Conservation (phyloP, 805 yeast genomes). For the Cyberlindnera lachancei region DNA sequence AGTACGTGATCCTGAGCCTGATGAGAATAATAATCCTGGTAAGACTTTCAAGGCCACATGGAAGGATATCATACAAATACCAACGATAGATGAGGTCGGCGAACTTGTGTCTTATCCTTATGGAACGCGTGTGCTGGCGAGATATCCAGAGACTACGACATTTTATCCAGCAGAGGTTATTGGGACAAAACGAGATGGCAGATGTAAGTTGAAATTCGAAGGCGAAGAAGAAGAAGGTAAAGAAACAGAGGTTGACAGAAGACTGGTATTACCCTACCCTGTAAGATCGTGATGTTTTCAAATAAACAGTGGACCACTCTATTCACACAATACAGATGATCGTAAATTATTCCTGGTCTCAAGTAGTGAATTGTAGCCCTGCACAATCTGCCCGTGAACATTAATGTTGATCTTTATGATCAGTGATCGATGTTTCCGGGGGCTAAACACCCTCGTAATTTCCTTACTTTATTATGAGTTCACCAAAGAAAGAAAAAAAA, state of each 20-base stretch:
- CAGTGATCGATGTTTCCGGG: too few relatives aligned
- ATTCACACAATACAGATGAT: background rate
- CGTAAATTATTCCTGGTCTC: too few relatives aligned
- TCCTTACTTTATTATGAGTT: too few relatives aligned
- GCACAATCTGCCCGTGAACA: too few relatives aligned
- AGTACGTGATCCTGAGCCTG: constrained; percentile 97
- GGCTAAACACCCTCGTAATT: too few relatives aligned
- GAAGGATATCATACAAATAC: constrained; percentile 72
- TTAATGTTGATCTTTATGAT: too few relatives aligned
- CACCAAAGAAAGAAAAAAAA: too few relatives aligned
- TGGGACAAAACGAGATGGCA: constrained; percentile 66
- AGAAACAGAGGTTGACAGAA: constrained; percentile 86
- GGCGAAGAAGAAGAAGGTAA: constrained; percentile 97
- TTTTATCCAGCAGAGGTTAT: constrained; percentile 92
- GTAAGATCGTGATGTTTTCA: constrained; percentile 8
- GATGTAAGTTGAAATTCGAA: constrained; percentile 76
- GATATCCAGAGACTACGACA: constrained; percentile 96
- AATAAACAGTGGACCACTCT: too few relatives aligned
- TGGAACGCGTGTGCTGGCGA: constrained; percentile 79
- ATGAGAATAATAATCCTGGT: constrained; percentile 84
- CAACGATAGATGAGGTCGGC: constrained; percentile 39
- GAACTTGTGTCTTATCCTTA: constrained; percentile 50
- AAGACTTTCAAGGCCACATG: constrained; percentile 75
- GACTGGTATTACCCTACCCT: constrained; percentile 76
- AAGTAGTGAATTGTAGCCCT: too few relatives aligned